Percentiles rank a stretch among this genome's conserved stretches.
Evolutionary conservation across 495 filamentous ascomycete species (phyloP).

Genomic region (Chaetomium tenue): DNA sequence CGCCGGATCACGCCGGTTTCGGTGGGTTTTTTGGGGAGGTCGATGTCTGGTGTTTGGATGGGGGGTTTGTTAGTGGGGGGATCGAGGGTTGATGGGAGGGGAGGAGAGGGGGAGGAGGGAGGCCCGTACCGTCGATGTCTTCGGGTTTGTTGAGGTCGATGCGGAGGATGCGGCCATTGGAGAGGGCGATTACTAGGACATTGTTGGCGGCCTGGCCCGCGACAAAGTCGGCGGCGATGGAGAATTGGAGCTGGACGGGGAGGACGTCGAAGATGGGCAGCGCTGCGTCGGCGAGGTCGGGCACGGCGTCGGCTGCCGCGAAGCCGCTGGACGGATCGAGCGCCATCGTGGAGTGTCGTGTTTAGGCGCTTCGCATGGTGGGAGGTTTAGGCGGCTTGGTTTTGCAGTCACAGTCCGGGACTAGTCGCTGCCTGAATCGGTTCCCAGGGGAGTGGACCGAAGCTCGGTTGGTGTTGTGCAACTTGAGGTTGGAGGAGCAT

Average conservation of each 20-base stretch:
- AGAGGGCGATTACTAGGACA: constrained; percentile 85
- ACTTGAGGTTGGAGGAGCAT: neutral
- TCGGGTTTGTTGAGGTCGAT: constrained; percentile 92
- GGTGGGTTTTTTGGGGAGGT: constrained; percentile 87
- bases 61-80: constrained; percentile 8
- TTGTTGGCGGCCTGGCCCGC: constrained; percentile 97
- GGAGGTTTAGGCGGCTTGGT: neutral
- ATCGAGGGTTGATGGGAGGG: neutral
- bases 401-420: neutral
- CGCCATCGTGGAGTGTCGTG: constrained; percentile 38
- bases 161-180: constrained; percentile 81
- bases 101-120: neutral
- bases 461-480: constrained; percentile 4
- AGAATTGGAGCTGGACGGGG: constrained; percentile 85
- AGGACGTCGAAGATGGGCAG: constrained; percentile 92
- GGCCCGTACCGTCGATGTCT: constrained; percentile 79
- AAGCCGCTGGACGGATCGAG: constrained; percentile 54
- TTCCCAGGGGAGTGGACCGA: neutral
- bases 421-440: neutral
- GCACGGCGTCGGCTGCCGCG: constrained; percentile 46
- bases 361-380: constrained; percentile 17
- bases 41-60: constrained; percentile 75
- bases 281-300: constrained; percentile 58
- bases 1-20: constrained; percentile 88
- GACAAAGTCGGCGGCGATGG: constrained; percentile 88